Base-by-base conservation (phyloP, 768 basidiomycete species). In the Mycena maculata region DNA sequence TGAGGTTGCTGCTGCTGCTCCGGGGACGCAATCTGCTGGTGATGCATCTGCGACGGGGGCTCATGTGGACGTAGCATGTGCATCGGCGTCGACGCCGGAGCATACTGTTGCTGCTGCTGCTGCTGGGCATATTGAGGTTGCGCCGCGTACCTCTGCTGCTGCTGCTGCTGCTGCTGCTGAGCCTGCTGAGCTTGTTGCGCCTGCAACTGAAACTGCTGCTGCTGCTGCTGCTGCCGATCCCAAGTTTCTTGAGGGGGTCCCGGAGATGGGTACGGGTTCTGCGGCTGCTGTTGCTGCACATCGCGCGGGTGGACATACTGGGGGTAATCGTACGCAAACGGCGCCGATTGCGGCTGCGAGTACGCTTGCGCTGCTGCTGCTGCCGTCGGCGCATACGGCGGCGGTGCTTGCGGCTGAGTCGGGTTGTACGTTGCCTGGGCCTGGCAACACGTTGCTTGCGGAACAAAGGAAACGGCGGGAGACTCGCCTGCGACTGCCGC, bases 191-290 rank as follows among this genome's bases (percentile, higher is more conserved):
- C 25, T 2, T 44, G 47, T 22, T 54, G 61, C 4, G 42, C 39
- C 31, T 63, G 52, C 9, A 76, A 68, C 12, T 81, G 79, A 15
- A 79, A 71, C 30, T 77, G 78, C 8, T 77, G 63, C 28, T 7
- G 13, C 33, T 36, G 33, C 13, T 36, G 33, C 33, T 36, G 33
- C 33, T 36, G 33, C 8, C 33, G 33, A 36, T 36, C 33, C 33
- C 33, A 36, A 13, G 8, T 13, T 36, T 36, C 77, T 23, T 80
- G 75, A 16, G 81, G 78, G 1, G 83, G 79, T 5, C 77, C 79
- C 57, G 82, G 80, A 47, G 83, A 79, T n/a, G 84, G 84, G 63
- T 85, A 85, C 11, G 84, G 80, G 64, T 83, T 83, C 67, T 83
- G 81, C 67, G 83, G 81, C 23, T 80, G 76, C 20, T 80, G 77